phyloP scores from a whole-genome alignment of 139 green algal species.

The Tetradesmus obliquus region DNA sequence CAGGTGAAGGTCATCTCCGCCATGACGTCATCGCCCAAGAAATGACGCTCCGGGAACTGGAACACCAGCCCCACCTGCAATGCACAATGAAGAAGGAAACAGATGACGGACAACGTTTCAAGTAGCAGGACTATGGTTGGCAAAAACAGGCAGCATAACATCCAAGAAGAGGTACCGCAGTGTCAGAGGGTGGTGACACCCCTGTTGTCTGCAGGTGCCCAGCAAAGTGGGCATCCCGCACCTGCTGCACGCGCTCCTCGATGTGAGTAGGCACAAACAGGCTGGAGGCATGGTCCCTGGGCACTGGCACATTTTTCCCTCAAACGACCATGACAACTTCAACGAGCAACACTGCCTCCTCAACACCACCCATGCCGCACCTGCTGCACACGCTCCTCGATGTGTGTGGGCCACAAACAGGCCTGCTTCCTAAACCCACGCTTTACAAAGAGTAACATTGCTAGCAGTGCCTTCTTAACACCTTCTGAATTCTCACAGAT shows the following conservation, averaged over 20 bases:
- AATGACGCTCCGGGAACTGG: slow-evolving; percentile 97
- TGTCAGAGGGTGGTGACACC: not conserved
- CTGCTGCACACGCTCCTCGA: slow-evolving; percentile 63
- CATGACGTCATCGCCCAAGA: slow-evolving; percentile 78
- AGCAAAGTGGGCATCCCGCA: not conserved
- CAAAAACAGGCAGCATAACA: not conserved
- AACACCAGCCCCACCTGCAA: slow-evolving; percentile 89
- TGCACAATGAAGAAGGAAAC: no score
- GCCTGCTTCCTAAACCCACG: not conserved
- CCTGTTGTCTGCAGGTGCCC: no score
- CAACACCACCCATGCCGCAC: no score
- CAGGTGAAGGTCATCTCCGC: slow-evolving; percentile 74
- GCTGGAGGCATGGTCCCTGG: not conserved
- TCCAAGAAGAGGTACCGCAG: not conserved
- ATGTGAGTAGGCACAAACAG: slow-evolving; percentile 36
- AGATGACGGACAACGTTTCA: not conserved
- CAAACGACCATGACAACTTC: no score
- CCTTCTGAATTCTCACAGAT: not conserved
- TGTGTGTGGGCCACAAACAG: slow-evolving; percentile 1
- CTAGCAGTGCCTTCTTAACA: no score
- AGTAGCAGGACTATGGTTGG: not conserved
- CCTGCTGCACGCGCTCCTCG: slow-evolving; percentile 64
- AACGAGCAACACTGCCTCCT: no score
- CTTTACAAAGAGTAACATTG: not conserved
- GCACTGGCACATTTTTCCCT: no score